phyloP scores from a whole-genome alignment of 2,329 filamentous ascomycete species.

The Drechmeria coniospora region DNA sequence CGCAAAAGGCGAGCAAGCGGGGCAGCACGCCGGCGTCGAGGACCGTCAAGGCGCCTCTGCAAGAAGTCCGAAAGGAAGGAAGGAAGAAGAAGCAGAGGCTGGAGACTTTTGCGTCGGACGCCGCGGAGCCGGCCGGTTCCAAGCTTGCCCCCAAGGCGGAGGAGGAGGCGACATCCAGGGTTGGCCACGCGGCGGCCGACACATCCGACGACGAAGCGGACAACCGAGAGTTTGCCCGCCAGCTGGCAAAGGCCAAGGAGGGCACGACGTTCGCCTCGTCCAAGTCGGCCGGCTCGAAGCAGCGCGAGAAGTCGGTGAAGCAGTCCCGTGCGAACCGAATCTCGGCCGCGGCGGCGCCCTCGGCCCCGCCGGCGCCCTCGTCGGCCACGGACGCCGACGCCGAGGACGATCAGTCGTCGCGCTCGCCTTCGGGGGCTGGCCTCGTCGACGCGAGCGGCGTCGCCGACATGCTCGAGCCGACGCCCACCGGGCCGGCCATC shows the following conservation, averaged over 20 bases:
- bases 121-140: slow-evolving; percentile 22
- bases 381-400: slow-evolving; percentile 61
- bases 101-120: slow-evolving; percentile 23
- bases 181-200: slow-evolving; percentile 16
- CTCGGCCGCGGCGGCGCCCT: slow-evolving; percentile 24
- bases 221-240: slow-evolving; percentile 62
- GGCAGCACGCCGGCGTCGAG: slow-evolving; percentile 13
- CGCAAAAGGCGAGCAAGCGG: slow-evolving; percentile 17
- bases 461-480: slow-evolving; percentile 80
- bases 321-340: slow-evolving; percentile 45
- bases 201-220: slow-evolving; percentile 45
- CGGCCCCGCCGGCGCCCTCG: slow-evolving; percentile 40
- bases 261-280: slow-evolving; percentile 46
- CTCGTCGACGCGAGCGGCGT: slow-evolving; percentile 53
- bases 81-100: slow-evolving; percentile 31
- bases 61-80: slow-evolving; percentile 23
- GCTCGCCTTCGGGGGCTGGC: slow-evolving; percentile 45
- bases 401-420: slow-evolving; percentile 65
- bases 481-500: slow-evolving; percentile 52
- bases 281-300: slow-evolving; percentile 41
- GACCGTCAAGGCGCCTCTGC: slow-evolving; percentile 12
- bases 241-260: slow-evolving; percentile 54
- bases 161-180: slow-evolving; percentile 10
- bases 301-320: slow-evolving; percentile 55
- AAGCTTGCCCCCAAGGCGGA: slow-evolving; percentile 16